These are phyloP conservation scores for Chaetomiaceae sp. DNA, from an alignment of 2,329 filamentous ascomycete species.

Conservation along the genomic window DNA sequence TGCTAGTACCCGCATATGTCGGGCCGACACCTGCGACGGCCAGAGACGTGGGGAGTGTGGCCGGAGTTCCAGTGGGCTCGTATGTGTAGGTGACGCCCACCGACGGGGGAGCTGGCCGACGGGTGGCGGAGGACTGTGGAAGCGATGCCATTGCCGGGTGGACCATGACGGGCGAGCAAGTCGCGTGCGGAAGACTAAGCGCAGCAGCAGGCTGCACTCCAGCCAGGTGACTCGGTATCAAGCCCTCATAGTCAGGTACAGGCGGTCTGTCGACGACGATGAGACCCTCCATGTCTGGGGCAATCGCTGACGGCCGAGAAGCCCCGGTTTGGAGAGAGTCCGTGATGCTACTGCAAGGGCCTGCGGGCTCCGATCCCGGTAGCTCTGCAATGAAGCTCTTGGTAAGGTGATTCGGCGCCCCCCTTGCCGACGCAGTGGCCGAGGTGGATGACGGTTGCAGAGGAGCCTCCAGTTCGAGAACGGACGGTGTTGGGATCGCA, in stretches of 20 bases:
- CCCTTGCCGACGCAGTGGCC: neutral
- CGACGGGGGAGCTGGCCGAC: no score
- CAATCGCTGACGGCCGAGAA: no score
- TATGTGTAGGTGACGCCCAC: no score
- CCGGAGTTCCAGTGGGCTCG: no score
- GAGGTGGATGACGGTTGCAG: neutral
- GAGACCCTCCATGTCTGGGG: no score
- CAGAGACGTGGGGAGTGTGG: no score
- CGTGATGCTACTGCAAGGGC: neutral
- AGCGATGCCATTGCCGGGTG: no score
- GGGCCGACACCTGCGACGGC: no score
- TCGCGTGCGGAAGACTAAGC: neutral
- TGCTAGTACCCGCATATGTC: no score
- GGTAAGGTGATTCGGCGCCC: neutral
- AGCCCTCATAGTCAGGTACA: slow-evolving; percentile 13
- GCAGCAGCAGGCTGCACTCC: neutral
- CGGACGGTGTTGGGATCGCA: neutral
- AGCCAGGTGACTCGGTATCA: slow-evolving; percentile 1
- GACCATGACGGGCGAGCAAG: neutral
- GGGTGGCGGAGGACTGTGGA: no score
- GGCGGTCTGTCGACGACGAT: slow-evolving; percentile 11
- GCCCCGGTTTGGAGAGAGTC: slow-evolving; percentile 1
- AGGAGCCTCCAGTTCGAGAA: slow-evolving; percentile 1
- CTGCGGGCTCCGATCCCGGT: slow-evolving; percentile 1
- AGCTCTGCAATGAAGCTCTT: slow-evolving; percentile 9